Evolutionary conservation across 2,329 filamentous ascomycete genomes (phyloP), one percentile per base, ranked within the genome.

Genomic region (Pyrenochaeta sp.): DNA sequence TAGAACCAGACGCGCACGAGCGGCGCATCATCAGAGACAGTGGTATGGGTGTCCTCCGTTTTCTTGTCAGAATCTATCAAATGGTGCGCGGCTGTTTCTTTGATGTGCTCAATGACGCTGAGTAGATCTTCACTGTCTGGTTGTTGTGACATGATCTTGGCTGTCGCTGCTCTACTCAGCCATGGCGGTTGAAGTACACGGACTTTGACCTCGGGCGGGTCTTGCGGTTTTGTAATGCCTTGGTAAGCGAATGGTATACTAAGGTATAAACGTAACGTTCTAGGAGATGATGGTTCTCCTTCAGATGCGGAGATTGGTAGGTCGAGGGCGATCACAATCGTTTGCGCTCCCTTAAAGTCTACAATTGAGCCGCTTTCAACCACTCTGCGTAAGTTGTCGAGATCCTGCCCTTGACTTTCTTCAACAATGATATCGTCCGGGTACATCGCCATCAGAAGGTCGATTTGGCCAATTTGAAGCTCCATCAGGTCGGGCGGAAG

Each of bases 1-100:
- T 88, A 88, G 67, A 88, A 88, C 86, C 86, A 88, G 0, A 84
- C 85, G 8, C 86, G 77, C 2, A 85, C 80, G 0, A 84, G 65
- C 0, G 67, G 62, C 1, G 45, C 52, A n/a, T 34, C 15, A 9
- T 54, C 49, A 10, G 6, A 25, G 3, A 32, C 24, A 0, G 15
- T n/a, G 13, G 52, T 4, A 9, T 47, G 37, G 24, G 24, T 8
- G 39, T 22, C 15, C 9, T 34, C 22, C n/a, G n/a, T 24, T 42
- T 36, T 28, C 7, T 36, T 51, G 45, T 30, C 42, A 15, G 30
- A 10, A 10, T 51, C 43, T 5, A 15, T 27, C 1, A 67, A 58
- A 22, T 62, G 47, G 12, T 54, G 27, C 22, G 47, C 13, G n/a
- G 65, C 63, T 6, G 65, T 46, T 32, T 71, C 64, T 37, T 64